These are phyloP conservation scores for Oryza brachyantha DNA, from an alignment of 176 grass and related monocot genomes.

Conservation along the genomic window DNA sequence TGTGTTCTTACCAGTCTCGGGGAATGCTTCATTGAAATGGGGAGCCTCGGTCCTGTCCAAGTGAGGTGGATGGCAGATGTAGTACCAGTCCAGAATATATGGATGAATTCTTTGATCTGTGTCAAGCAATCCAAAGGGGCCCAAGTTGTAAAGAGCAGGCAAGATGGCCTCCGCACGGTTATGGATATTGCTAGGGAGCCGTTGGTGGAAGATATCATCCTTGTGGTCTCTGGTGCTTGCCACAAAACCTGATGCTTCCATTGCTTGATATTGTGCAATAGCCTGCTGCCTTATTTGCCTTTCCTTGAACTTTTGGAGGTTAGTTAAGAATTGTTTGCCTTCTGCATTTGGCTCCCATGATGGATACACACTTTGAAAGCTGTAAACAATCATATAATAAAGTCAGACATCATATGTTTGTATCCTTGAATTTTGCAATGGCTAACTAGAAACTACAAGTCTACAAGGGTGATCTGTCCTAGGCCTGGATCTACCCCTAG, in stretches of 20 bases:
- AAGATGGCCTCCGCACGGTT: conserved; percentile 12
- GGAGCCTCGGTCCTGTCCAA: conserved; percentile 32
- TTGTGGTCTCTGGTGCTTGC: conserved; percentile 39
- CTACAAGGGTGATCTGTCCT: not conserved
- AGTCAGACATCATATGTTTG: conserved; percentile 17
- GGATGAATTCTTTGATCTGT: conserved; percentile 59
- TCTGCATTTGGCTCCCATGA: conserved; percentile 65
- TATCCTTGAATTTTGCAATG: not conserved
- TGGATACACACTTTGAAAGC: conserved; percentile 86
- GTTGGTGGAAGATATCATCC: conserved; percentile 42
- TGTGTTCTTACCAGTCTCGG: conserved; percentile 9
- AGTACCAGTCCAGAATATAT: conserved; percentile 92
- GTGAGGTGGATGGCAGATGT: conserved; percentile 44
- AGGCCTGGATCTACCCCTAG: not conserved
- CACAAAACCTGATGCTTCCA: conserved; percentile 51
- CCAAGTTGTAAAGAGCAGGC: conserved; percentile 40
- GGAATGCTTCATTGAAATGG: conserved; percentile 13
- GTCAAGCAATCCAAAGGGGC: conserved; percentile 57
- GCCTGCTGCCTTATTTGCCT: conserved; percentile 42
- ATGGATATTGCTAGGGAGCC: conserved; percentile 28
- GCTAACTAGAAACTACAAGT: not conserved
- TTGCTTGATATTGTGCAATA: conserved; percentile 47
- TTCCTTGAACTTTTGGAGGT: conserved; percentile 85
- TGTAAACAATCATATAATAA: conserved; percentile 37
- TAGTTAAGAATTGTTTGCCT: conserved; percentile 67